These are phyloP conservation scores for Exophiala calicioides DNA, from an alignment of 2,329 filamentous ascomycete species.

Conservation along the genomic window DNA sequence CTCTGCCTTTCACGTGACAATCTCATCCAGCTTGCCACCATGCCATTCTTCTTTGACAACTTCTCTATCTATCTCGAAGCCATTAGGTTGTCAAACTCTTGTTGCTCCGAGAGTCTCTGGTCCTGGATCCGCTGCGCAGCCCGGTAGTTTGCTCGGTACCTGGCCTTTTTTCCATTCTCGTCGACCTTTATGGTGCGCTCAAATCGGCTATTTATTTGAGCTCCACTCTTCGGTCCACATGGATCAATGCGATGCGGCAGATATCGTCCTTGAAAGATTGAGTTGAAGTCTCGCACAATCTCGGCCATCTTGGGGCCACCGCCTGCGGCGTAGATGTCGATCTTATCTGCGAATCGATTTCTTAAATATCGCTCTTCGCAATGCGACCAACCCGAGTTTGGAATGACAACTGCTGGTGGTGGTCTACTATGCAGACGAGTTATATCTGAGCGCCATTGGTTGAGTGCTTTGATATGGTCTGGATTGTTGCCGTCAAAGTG, in stretches of 20 bases:
- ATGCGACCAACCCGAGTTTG: neutral
- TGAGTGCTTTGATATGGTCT: constrained; percentile 10
- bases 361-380: constrained; percentile 3
- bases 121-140: no score
- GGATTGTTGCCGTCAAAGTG: constrained; percentile 4
- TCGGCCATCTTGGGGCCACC: neutral
- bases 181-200: neutral
- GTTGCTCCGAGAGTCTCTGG: no score
- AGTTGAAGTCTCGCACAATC: constrained; percentile 5
- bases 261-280: constrained; percentile 7
- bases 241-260: constrained; percentile 1
- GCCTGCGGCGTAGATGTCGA: neutral
- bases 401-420: neutral
- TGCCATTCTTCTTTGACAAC: no score
- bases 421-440: neutral
- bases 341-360: constrained; percentile 2
- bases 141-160: no score
- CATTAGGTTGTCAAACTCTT: no score
- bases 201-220: neutral
- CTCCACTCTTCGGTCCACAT: neutral
- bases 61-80: no score
- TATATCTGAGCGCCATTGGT: constrained; percentile 11
- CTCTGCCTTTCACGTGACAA: no score
- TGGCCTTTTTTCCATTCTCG: no score
- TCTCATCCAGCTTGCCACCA: no score